phyloP scores from a whole-genome alignment of 805 yeast genomes.

The Barnettozyma vustinii region DNA sequence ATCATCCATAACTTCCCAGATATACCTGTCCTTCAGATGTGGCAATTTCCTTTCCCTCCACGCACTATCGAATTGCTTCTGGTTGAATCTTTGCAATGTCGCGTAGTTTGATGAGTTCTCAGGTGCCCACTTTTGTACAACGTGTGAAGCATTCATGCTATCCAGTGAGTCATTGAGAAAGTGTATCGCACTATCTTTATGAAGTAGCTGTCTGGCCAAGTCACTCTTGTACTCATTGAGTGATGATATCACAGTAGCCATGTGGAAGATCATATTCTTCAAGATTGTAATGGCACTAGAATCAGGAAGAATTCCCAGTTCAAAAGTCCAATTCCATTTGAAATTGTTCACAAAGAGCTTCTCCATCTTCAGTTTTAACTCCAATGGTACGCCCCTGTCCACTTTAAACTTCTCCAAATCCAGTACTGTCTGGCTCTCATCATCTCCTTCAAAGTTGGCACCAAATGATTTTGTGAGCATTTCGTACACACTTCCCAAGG shows the following conservation, averaged over 20 bases:
- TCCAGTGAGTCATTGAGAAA: conserved; percentile 26
- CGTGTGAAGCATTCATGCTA: conserved; percentile 19
- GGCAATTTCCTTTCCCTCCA: conserved; percentile 16
- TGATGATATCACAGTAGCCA: conserved; percentile 18
- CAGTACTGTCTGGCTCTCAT: conserved; percentile 5
- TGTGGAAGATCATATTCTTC: conserved; percentile 17
- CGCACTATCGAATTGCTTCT: conserved; percentile 8
- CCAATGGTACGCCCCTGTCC: conserved; percentile 18
- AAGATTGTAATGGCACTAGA: conserved; percentile 20
- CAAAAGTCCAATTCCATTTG: conserved; percentile 21
- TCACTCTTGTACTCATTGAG: conserved; percentile 18
- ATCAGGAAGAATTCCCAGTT: conserved; percentile 18
- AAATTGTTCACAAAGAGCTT: conserved; percentile 6
- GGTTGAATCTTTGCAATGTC: conserved; percentile 18
- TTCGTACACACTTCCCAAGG: conserved; percentile 10
- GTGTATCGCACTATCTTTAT: conserved; percentile 29
- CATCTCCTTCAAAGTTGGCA: conserved; percentile 9
- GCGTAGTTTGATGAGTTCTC: conserved; percentile 25
- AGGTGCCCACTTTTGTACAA: conserved; percentile 30
- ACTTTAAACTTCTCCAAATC: conserved; percentile 10
- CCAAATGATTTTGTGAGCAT: conserved; percentile 13
- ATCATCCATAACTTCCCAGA: conserved; percentile 19
- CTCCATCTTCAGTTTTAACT: conserved; percentile 12
- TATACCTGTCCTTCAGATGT: conserved; percentile 12
- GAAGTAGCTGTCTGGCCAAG: conserved; percentile 17